phyloP scores from a whole-genome alignment of 805 yeast species.

The Komagataella pastoris region DNA sequence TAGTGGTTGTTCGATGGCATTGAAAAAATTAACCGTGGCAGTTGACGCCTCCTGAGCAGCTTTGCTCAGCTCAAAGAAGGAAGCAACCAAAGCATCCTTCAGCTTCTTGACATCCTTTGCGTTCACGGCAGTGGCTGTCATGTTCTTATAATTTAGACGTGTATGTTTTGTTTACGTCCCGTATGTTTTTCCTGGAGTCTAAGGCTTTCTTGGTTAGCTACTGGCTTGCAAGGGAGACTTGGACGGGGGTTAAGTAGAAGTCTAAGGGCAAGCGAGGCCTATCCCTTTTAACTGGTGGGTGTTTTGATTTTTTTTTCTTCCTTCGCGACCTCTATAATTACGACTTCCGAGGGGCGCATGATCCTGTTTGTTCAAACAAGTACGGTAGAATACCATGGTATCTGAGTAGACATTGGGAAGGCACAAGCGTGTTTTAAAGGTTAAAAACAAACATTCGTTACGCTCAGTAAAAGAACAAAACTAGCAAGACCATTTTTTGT shows the following conservation, averaged over 20 bases:
- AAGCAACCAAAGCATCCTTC: slow-evolving; percentile 31
- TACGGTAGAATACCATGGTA: neutral
- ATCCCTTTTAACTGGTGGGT: neutral
- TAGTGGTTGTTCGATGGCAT: slow-evolving; percentile 20
- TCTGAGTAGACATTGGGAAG: neutral
- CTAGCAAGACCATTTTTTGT: neutral
- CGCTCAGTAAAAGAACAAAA: neutral
- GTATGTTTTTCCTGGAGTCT: neutral
- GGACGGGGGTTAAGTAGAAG: neutral
- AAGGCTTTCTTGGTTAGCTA: neutral
- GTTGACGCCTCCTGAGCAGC: slow-evolving; percentile 80
- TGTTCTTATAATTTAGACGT: neutral
- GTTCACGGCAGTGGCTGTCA: neutral
- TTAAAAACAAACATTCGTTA: neutral
- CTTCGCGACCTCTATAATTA: neutral
- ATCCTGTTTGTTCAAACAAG: neutral
- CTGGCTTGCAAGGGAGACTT: neutral
- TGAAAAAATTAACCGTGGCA: slow-evolving; percentile 68
- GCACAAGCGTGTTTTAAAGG: neutral
- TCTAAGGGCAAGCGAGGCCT: neutral
- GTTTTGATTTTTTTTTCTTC: neutral
- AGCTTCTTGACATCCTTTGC: neutral
- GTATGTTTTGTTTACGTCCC: neutral
- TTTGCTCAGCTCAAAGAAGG: slow-evolving; percentile 70
- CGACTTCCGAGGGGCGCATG: neutral